Evolutionary conservation across 805 yeast species (phyloP).

Genomic region (Candida alai): DNA sequence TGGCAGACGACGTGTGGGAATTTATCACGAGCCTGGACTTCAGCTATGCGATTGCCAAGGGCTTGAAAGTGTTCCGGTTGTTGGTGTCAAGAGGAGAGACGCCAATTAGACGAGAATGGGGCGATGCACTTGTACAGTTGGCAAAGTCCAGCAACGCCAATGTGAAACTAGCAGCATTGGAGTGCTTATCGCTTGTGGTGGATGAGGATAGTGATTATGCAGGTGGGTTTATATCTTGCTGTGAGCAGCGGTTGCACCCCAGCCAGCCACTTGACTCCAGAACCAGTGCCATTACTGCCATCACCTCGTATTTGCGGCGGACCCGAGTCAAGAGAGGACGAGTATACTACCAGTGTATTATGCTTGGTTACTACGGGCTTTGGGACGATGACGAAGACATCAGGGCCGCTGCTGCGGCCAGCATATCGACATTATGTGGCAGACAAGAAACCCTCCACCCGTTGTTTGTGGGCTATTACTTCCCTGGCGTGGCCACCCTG

Average conservation of each 20-base stretch:
- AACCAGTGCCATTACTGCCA: slow-evolving; percentile 1
- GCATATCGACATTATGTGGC: slow-evolving; percentile 30
- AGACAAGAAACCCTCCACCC: slow-evolving; percentile 7
- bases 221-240: neutral
- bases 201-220: neutral
- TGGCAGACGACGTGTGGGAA: slow-evolving; percentile 1
- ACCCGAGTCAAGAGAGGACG: slow-evolving; percentile 2
- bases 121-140: neutral
- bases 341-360: slow-evolving; percentile 3
- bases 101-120: neutral
- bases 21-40: slow-evolving; percentile 1
- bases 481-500: slow-evolving; percentile 4
- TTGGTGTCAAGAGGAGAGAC: neutral
- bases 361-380: slow-evolving; percentile 18
- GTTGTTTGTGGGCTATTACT: slow-evolving; percentile 3
- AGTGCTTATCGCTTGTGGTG: neutral
- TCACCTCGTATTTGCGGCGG: neutral
- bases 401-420: slow-evolving; percentile 44
- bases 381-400: slow-evolving; percentile 68
- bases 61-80: slow-evolving; percentile 3
- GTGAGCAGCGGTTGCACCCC: neutral
- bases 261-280: slow-evolving; percentile 1
- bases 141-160: neutral
- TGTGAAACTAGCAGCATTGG: slow-evolving; percentile 3
- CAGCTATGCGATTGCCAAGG: neutral